A percentile compares a stretch with the other conserved stretches of the same genome.
These are phyloP conservation scores for Rhizoclosmatium sp. DNA, from an alignment of 192 early-diverging fungal species.

Conservation along the genomic window DNA sequence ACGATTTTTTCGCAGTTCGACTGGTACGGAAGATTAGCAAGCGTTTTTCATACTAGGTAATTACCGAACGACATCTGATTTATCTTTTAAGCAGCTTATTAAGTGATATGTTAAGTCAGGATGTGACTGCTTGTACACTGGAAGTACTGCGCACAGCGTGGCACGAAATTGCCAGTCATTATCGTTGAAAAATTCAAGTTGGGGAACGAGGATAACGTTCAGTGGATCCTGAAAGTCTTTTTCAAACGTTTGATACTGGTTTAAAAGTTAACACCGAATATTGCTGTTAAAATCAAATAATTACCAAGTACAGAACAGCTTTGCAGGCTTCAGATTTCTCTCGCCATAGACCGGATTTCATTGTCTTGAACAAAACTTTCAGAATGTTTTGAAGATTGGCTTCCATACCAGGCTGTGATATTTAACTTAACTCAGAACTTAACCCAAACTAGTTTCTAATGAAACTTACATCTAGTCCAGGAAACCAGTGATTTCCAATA, in stretches of 20 bases:
- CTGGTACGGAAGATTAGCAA: conserved; percentile 15
- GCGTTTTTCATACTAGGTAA: background rate
- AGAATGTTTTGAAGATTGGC: conserved; percentile 39
- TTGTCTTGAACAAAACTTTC: conserved; percentile 36
- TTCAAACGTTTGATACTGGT: conserved; percentile 46
- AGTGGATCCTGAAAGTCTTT: conserved; percentile 51
- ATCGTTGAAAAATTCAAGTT: conserved; percentile 46
- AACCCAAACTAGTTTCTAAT: background rate
- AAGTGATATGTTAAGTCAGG: conserved; percentile 43
- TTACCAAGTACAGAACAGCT: conserved; percentile 27
- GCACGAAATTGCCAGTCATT: conserved; percentile 54
- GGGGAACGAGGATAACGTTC: conserved; percentile 38
- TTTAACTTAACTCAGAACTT: background rate
- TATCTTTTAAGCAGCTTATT: conserved; percentile 44
- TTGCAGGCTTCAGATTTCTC: conserved; percentile 38
- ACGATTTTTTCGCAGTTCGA: conserved; percentile 44
- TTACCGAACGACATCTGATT: conserved; percentile 42
- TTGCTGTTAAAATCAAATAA: background rate
- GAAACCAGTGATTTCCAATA: conserved; percentile 52
- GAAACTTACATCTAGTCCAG: conserved; percentile 48
- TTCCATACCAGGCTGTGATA: conserved; percentile 40
- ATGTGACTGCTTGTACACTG: conserved; percentile 40
- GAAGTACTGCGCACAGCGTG: conserved; percentile 42
- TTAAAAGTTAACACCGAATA: background rate
- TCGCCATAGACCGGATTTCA: conserved; percentile 33